Percentiles rank a stretch among this genome's conserved stretches.
These are phyloP conservation scores for Emericellopsis atlantica DNA, from an alignment of 2,329 filamentous ascomycete species.

Conservation along the genomic window DNA sequence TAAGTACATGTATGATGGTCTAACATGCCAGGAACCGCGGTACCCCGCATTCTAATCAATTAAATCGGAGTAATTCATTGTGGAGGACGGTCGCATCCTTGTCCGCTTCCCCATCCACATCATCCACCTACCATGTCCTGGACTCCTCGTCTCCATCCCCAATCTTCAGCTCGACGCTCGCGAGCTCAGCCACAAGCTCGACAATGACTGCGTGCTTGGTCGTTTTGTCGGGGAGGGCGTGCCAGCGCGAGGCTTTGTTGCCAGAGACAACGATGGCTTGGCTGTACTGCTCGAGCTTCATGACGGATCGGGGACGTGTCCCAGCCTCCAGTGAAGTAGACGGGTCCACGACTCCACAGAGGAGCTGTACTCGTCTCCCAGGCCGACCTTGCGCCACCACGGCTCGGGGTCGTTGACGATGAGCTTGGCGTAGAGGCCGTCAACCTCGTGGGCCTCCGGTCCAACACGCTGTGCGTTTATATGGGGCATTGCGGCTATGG, in stretches of 20 bases:
- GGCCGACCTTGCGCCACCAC: too few relatives aligned
- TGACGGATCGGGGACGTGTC: too few relatives aligned
- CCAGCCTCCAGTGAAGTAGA: constrained; percentile 11
- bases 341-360: constrained; percentile 13
- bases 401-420: constrained; percentile 26
- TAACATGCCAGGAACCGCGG: too few relatives aligned
- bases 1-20: too few relatives aligned
- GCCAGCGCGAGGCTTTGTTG: constrained; percentile 16
- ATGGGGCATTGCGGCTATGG: neutral
- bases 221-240: constrained; percentile 4
- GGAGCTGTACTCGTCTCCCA: too few relatives aligned
- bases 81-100: too few relatives aligned
- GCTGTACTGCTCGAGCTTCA: constrained; percentile 4
- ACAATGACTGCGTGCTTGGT: constrained; percentile 6
- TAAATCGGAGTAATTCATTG: too few relatives aligned
- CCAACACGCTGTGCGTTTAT: constrained; percentile 3
- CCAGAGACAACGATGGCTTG: constrained; percentile 2
- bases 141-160: too few relatives aligned
- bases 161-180: constrained; percentile 3
- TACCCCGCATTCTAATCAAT: too few relatives aligned
- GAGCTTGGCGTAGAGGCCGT: constrained; percentile 16
- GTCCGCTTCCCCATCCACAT: too few relatives aligned
- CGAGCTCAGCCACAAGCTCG: constrained; percentile 7
- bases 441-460: constrained; percentile 5
- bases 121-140: too few relatives aligned